Conservation (phyloP, 805 yeast species). For the Zygoascus bituminiphila region DNA sequence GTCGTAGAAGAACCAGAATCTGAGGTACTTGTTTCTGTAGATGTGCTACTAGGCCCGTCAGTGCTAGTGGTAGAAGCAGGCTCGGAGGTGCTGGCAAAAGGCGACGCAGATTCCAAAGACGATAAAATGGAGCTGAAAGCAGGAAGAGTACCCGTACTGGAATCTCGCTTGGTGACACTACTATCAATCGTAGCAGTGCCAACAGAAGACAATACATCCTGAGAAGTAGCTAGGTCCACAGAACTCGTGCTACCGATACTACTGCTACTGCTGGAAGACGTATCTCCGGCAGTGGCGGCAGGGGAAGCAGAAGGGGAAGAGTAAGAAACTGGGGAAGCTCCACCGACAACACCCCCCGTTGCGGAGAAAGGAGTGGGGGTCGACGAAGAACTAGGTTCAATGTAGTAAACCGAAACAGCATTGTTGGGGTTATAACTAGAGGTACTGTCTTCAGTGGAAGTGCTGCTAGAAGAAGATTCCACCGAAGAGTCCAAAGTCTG, state of each 20-base stretch:
- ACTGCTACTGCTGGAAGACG: neutral
- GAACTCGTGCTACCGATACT: neutral
- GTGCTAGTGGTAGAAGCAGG: neutral
- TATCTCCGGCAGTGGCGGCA: neutral
- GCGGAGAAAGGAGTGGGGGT: neutral
- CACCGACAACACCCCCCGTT: neutral
- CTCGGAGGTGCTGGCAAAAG: neutral
- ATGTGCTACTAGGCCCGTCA: neutral
- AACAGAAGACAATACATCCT: neutral
- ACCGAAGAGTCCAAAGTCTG: neutral
- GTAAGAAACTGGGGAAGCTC: neutral
- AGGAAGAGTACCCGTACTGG: neutral
- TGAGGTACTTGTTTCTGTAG: neutral
- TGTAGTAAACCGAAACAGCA: neutral
- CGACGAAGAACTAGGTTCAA: neutral
- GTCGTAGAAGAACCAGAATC: neutral
- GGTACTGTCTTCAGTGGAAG: neutral
- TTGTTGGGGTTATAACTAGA: neutral
- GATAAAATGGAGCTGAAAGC: conserved; percentile 1
- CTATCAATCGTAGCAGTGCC: neutral
- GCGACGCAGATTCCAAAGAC: neutral
- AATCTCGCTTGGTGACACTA: neutral
- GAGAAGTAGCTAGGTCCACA: neutral
- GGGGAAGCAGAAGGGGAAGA: neutral
- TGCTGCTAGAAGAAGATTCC: neutral